Conservation (phyloP, 1,139 yeast species). For the Taphrina sp. region DNA sequence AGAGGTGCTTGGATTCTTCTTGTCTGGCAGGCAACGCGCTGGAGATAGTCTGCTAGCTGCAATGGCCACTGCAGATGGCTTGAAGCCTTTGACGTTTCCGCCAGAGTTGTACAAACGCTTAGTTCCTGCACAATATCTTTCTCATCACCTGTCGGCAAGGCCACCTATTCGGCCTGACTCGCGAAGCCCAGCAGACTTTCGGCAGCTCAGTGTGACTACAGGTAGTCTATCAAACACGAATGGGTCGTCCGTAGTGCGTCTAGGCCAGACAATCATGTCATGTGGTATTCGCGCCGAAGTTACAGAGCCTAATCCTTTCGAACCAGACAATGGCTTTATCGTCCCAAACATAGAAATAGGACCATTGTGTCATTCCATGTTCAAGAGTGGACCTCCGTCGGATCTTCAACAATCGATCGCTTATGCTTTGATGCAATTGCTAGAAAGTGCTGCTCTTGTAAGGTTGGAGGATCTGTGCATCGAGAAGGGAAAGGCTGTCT, state of each 20-base stretch:
- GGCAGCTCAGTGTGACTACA: conserved; percentile 29
- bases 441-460: conserved; percentile 16
- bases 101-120: conserved; percentile 35
- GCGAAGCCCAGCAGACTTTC: conserved; percentile 31
- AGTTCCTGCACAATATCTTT: conserved; percentile 30
- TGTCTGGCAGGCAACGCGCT: too few relatives aligned
- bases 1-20: too few relatives aligned
- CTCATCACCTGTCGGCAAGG: conserved; percentile 19
- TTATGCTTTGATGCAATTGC: conserved; percentile 17
- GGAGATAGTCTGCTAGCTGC: too few relatives aligned
- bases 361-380: conserved; percentile 31
- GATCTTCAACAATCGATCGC: conserved; percentile 35
- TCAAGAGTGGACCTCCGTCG: conserved; percentile 33
- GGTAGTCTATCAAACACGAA: conserved; percentile 29
- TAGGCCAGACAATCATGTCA: conserved; percentile 33
- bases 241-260: conserved; percentile 35
- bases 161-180: conserved; percentile 34
- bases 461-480: conserved; percentile 34
- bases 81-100: conserved; percentile 29
- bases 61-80: too few relatives aligned
- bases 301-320: conserved; percentile 33
- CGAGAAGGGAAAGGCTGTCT: conserved; percentile 34
- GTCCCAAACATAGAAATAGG: conserved; percentile 35
- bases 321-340: conserved; percentile 32
- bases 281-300: conserved; percentile 36